These are phyloP conservation scores for Leccinum subgranulosum DNA, from an alignment of 768 basidiomycete genomes.

Conservation along the genomic window DNA sequence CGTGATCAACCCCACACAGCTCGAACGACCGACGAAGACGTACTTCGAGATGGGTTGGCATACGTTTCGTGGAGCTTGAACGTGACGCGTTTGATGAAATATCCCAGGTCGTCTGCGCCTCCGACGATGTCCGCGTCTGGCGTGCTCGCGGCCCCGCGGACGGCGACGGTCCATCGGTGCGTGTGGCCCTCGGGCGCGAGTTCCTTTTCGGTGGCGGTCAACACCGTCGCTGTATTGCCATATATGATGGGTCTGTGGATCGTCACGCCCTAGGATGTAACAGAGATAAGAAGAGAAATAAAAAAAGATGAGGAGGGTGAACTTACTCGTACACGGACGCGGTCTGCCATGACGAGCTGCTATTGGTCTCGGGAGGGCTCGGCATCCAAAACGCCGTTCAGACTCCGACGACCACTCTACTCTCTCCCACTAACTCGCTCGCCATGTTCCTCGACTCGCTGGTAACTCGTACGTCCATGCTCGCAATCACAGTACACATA, in stretches of 20 bases:
- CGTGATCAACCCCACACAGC: background rate
- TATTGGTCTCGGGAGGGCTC: constrained; percentile 34
- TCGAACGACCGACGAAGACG: constrained; percentile 22
- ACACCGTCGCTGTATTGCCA: constrained; percentile 84
- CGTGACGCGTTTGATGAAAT: constrained; percentile 93
- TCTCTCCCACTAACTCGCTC: background rate
- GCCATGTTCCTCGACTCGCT: constrained; percentile 56
- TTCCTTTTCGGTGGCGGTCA: constrained; percentile 72
- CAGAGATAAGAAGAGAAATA: background rate
- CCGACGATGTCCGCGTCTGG: constrained; percentile 77
- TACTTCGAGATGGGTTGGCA: constrained; percentile 84
- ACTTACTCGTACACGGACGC: constrained; percentile 77
- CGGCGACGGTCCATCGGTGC: constrained; percentile 94
- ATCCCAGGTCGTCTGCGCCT: constrained; percentile 84
- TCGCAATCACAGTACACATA: too few species aligned
- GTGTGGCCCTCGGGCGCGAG: constrained; percentile 70
- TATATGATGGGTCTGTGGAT: constrained; percentile 92
- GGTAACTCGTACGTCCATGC: constrained; percentile 54
- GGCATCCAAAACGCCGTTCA: constrained; percentile 32
- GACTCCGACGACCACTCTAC: constrained; percentile 26
- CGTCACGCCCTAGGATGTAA: constrained; percentile 62
- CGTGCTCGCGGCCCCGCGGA: constrained; percentile 81
- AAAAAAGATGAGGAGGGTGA: background rate
- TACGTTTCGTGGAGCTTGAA: constrained; percentile 99
- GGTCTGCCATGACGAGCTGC: constrained; percentile 51